These are phyloP conservation scores for Perkinsus olseni DNA, from an alignment of 169 alveolate species.

Conservation along the genomic window DNA sequence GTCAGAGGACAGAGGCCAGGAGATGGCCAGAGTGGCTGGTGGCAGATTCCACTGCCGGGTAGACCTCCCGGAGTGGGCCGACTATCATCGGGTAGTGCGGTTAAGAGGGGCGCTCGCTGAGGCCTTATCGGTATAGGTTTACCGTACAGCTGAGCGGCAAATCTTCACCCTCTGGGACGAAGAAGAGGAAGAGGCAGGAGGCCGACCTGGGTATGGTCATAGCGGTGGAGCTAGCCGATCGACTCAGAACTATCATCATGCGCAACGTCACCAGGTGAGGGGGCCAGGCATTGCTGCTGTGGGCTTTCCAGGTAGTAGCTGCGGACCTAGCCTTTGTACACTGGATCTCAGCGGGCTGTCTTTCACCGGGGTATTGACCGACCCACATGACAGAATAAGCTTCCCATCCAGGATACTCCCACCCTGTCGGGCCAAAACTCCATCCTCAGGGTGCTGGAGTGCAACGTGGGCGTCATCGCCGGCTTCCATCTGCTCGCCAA, in stretches of 20 bases:
- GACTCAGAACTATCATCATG: neutral
- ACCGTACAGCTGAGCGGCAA: neutral
- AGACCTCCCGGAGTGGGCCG: neutral
- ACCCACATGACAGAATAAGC: too few species aligned
- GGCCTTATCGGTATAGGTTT: too few species aligned
- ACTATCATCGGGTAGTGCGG: neutral
- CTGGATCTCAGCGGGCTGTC: too few species aligned
- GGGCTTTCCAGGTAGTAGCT: too few species aligned
- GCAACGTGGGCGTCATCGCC: constrained; percentile 9
- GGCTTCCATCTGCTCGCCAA: neutral
- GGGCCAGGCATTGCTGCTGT: neutral
- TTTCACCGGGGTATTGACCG: too few species aligned
- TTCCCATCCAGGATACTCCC: too few species aligned
- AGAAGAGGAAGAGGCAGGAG: neutral
- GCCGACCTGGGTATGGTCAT: neutral
- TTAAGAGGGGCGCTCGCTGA: too few species aligned
- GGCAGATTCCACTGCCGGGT: neutral
- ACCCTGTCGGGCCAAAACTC: neutral
- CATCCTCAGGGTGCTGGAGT: neutral
- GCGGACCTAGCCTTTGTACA: too few species aligned
- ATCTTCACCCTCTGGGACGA: neutral
- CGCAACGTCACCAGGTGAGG: neutral
- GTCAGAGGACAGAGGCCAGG: neutral
- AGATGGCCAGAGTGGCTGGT: neutral
- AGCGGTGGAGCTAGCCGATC: neutral